phyloP scores from a whole-genome alignment of 176 grass and related monocot genomes.

The Coix lacrymajobi region DNA sequence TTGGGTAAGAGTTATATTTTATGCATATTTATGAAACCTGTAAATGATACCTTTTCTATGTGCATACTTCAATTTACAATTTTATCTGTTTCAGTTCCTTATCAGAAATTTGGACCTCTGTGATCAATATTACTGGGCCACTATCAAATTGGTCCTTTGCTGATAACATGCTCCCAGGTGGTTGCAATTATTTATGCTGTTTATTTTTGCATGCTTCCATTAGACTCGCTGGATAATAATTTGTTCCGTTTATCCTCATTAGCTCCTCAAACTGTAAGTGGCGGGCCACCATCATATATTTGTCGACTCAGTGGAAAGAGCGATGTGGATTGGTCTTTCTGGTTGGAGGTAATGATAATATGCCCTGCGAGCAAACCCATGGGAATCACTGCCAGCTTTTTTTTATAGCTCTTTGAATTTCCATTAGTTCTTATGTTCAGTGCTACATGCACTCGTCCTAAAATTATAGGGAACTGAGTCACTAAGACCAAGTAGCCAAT shows the following conservation, averaged over 20 bases:
- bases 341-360: conserved; percentile 82
- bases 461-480: not conserved
- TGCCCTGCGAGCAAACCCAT: not conserved
- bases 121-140: conserved; percentile 87
- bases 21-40: conserved; percentile 1
- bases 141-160: conserved; percentile 97
- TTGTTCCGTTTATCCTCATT: conserved; percentile 4
- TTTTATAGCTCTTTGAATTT: not conserved
- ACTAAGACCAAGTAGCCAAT: not conserved
- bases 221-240: conserved; percentile 11
- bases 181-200: conserved; percentile 2
- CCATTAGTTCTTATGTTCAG: not conserved
- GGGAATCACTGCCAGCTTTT: not conserved
- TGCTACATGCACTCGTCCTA: not conserved
- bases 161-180: conserved; percentile 70
- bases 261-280: conserved; percentile 71
- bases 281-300: conserved; percentile 86
- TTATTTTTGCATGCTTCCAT: not conserved
- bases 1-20: conserved; percentile 54
- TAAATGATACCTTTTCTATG: not conserved
- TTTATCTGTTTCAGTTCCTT: conserved; percentile 59
- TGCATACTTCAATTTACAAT: not conserved
- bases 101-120: conserved; percentile 75
- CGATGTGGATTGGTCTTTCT: conserved; percentile 81
- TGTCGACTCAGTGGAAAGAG: conserved; percentile 81